Conservation (phyloP, 2,329 filamentous ascomycete genomes). For the Alternaria incomplexa region DNA sequence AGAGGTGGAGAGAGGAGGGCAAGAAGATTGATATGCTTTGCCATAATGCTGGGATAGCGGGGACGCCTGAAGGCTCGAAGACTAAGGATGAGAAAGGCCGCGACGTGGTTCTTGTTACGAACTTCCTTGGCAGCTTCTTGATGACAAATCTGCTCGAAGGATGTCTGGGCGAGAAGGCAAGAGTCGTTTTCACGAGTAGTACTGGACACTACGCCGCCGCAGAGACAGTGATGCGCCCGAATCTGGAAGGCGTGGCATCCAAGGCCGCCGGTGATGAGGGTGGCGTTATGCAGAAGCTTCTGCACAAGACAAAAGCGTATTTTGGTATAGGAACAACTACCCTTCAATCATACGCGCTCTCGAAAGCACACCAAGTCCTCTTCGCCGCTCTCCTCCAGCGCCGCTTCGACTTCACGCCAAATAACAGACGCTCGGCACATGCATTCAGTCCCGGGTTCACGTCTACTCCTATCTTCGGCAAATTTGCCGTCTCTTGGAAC, state of each 20-base stretch:
- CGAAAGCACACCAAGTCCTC: slow-evolving; percentile 24
- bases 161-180: slow-evolving; percentile 3
- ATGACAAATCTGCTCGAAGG: slow-evolving; percentile 20
- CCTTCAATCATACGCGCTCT: slow-evolving; percentile 5
- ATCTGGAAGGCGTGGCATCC: background rate
- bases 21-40: slow-evolving; percentile 21
- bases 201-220: slow-evolving; percentile 4
- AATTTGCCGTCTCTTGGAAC: slow-evolving; percentile 12
- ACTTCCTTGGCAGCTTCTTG: slow-evolving; percentile 21
- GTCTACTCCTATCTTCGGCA: slow-evolving; percentile 14
- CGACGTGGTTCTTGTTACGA: slow-evolving; percentile 16
- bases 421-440: slow-evolving; percentile 5
- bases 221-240: background rate
- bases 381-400: slow-evolving; percentile 13
- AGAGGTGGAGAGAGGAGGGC: slow-evolving; percentile 8
- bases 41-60: slow-evolving; percentile 24
- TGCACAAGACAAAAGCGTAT: background rate
- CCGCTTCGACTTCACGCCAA: background rate
- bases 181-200: slow-evolving; percentile 22
- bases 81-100: slow-evolving; percentile 8
- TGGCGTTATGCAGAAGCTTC: background rate
- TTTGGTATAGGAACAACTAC: background rate
- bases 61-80: background rate
- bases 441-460: slow-evolving; percentile 19
- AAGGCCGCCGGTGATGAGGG: background rate